Conservation (phyloP, 768 basidiomycete genomes). For the Termitomyces bulborhizus region DNA sequence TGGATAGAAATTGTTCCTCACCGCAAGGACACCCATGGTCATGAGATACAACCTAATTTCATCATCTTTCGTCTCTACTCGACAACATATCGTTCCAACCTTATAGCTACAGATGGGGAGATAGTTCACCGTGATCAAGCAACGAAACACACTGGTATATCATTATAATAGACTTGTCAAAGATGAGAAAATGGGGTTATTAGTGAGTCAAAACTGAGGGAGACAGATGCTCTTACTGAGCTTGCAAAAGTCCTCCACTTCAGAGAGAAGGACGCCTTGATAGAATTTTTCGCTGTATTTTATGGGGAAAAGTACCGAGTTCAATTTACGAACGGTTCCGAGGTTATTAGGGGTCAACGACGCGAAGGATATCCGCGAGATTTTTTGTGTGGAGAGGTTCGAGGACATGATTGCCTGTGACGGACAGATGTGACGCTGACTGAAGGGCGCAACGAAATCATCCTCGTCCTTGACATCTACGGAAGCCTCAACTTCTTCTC, state of each 20-base stretch:
- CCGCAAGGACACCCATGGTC: slow-evolving; percentile 89
- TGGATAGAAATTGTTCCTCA: slow-evolving; percentile 31
- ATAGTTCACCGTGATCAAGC: slow-evolving; percentile 5
- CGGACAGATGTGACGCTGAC: slow-evolving; percentile 4
- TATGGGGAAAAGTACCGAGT: slow-evolving; percentile 83
- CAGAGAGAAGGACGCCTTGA: slow-evolving; percentile 65
- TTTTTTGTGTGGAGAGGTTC: slow-evolving; percentile 8
- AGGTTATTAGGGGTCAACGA: slow-evolving; percentile 78
- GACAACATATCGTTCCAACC: slow-evolving; percentile 84
- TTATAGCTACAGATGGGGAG: slow-evolving; percentile 17
- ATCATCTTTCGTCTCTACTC: slow-evolving; percentile 64
- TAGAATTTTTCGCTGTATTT: slow-evolving; percentile 89
- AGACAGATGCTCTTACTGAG: slow-evolving; percentile 49
- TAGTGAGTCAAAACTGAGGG: background rate
- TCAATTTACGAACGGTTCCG: slow-evolving; percentile 64
- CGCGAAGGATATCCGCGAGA: slow-evolving; percentile 58
- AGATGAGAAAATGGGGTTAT: slow-evolving; percentile 1
- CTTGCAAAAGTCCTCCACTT: slow-evolving; percentile 83
- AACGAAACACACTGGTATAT: slow-evolving; percentile 55
- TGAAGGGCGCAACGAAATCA: background rate
- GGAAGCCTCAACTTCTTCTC: background rate
- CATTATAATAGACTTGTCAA: slow-evolving; percentile 80
- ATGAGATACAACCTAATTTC: slow-evolving; percentile 69
- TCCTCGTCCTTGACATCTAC: no score
- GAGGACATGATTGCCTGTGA: slow-evolving; percentile 14